Evolutionary conservation across 495 filamentous ascomycete genomes (phyloP).

Genomic region (Aspergillus leporis): DNA sequence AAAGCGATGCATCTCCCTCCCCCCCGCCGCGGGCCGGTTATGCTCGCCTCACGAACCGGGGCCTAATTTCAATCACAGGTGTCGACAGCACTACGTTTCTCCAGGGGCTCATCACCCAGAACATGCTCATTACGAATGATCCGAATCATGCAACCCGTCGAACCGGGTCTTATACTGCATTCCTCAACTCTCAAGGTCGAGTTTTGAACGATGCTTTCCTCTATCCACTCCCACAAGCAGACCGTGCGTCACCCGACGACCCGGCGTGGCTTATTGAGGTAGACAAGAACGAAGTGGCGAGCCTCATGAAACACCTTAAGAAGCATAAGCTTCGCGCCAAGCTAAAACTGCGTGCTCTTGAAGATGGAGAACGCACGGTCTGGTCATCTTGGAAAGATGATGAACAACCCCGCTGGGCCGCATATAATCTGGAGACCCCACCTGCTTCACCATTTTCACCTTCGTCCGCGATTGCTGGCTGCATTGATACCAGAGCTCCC

Average conservation of each 20-base stretch:
- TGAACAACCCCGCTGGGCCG: constrained; percentile 44
- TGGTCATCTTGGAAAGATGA: constrained; percentile 68
- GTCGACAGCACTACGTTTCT: constrained; percentile 79
- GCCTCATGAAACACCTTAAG: constrained; percentile 68
- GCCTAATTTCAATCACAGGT: constrained; percentile 76
- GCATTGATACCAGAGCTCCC: constrained; percentile 65
- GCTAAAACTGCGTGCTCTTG: constrained; percentile 63
- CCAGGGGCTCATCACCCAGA: constrained; percentile 81
- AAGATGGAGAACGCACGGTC: constrained; percentile 59
- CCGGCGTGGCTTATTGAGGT: constrained; percentile 77
- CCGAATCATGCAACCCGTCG: constrained; percentile 30
- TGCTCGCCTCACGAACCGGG: constrained; percentile 63
- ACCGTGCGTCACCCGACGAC: constrained; percentile 33
- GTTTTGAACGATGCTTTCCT: constrained; percentile 89
- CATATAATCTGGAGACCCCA: constrained; percentile 44
- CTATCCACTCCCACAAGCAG: constrained; percentile 57
- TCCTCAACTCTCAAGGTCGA: constrained; percentile 82
- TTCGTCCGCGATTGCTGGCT: constrained; percentile 36
- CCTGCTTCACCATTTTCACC: constrained; percentile 29
- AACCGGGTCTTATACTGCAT: constrained; percentile 69
- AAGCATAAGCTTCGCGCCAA: constrained; percentile 84
- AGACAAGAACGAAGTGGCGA: constrained; percentile 62
- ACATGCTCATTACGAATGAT: constrained; percentile 57
- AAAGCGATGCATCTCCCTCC: constrained; percentile 25
- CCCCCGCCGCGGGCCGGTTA: constrained; percentile 42